Percentiles rank a stretch among this genome's conserved stretches.
phyloP scores from a whole-genome alignment of 2,329 filamentous ascomycete species.

The Macrophomina pseudophaseolina region DNA sequence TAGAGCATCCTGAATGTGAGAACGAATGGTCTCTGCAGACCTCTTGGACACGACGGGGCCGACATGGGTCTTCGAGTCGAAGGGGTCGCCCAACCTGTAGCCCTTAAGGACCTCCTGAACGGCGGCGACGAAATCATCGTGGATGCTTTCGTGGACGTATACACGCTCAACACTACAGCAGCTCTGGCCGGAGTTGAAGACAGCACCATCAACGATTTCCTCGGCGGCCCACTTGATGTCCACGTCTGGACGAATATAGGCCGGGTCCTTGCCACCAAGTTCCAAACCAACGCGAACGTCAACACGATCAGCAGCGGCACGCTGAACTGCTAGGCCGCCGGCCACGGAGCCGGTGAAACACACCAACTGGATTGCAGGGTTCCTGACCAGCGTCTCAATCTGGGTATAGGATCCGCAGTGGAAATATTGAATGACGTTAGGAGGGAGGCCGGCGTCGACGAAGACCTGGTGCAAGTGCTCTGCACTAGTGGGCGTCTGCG shows the following conservation, averaged over 20 bases:
- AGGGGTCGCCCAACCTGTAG: conserved; percentile 89
- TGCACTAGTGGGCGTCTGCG: conserved; percentile 89
- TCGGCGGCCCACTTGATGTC: conserved; percentile 89
- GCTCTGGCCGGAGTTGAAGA: conserved; percentile 98
- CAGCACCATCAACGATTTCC: conserved; percentile 92
- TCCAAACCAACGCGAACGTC: conserved; percentile 83
- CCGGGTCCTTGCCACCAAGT: conserved; percentile 92
- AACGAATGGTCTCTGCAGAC: conserved; percentile 75
- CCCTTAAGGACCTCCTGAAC: conserved; percentile 76
- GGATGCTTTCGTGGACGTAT: conserved; percentile 84
- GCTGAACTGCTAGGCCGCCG: conserved; percentile 24
- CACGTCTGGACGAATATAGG: conserved; percentile 84
- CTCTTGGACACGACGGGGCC: conserved; percentile 87
- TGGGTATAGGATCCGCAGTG: conserved; percentile 80
- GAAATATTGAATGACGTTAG: conserved; percentile 88
- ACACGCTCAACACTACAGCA: conserved; percentile 93
- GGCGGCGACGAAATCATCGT: conserved; percentile 81
- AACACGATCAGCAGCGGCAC: conserved; percentile 68
- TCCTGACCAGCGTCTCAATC: conserved; percentile 78
- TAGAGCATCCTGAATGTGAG: conserved; percentile 82
- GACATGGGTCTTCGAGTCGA: conserved; percentile 77
- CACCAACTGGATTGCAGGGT: conserved; percentile 77
- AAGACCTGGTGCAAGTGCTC: conserved; percentile 84
- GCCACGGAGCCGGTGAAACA: conserved; percentile 95
- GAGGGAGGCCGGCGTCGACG: conserved; percentile 76